Evolutionary conservation across 2,329 filamentous ascomycete genomes (phyloP), one percentile per base, ranked within the genome.

Genomic region (Claviceps digitariae): DNA sequence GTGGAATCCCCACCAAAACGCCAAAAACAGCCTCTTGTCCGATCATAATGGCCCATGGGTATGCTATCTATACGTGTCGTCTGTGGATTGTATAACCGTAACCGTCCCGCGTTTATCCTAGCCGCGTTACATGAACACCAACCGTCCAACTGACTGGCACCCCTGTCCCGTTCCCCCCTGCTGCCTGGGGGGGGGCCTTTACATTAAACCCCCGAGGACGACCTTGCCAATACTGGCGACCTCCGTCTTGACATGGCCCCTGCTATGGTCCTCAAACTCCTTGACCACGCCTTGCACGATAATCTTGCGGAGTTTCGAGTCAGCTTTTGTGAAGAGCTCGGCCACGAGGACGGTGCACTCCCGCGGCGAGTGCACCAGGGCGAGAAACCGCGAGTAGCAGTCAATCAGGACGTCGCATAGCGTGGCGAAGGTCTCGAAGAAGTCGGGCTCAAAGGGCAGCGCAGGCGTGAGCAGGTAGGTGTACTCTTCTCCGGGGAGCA

Each of bases 361-460:
- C 27, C 84, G 79, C 1, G 90, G 85, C 2, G 82, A 81, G n/a
- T 83, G 77, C 23, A 97, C 74, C 55, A 98, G 74, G 45, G 75
- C 76, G 61, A 94, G 73, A 29, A 98, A 80, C 52, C 83, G 81
- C 38, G 83, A 82, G 70, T 98, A 98, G 63, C 84, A 88, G 67
- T 97, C 93, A 61, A 96, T 94, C 56, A 98, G 73, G 3, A 95
- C 88, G 65, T 98, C 93, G 71, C 93, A 97, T 7, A 98, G 76
- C 13, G 93, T 96, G 15, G 90, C 86, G 71, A 97, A 97, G 0
- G 90, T 96, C 71, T 94, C 90, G 67, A 91, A 93, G 63, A 95
- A 98, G 69, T 98, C 93, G 0, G 93, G 93, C 58, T 97, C 90
- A 64, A 98, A 98, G 0, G 93, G 93, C 48, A 98, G 72, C 17